phyloP scores from a whole-genome alignment of 2,329 filamentous ascomycete genomes.

The Ilyonectria destructans region DNA sequence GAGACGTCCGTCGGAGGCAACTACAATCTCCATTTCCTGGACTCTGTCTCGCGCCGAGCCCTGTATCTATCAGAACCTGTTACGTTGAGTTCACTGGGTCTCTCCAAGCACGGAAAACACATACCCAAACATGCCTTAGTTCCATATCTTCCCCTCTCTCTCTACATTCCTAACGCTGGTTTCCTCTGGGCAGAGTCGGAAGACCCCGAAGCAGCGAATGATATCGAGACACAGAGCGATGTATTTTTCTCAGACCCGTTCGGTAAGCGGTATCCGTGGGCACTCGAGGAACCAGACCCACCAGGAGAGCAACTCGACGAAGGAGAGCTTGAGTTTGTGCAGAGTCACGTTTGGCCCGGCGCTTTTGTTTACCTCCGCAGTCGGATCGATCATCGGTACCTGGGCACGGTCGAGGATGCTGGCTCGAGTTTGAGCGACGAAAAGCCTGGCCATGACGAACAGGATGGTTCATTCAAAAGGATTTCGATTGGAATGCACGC shows the following conservation, averaged over 20 bases:
- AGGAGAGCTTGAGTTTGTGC: not conserved
- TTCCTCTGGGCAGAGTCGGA: not conserved
- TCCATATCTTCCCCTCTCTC: not conserved
- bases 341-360: not conserved
- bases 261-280: not conserved
- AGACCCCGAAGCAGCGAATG: not conserved
- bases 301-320: not conserved
- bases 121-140: conserved; percentile 1
- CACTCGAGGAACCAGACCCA: not conserved
- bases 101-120: not conserved
- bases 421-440: not conserved
- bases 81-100: not conserved
- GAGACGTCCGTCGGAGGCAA: not conserved
- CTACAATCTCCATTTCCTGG: not conserved
- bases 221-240: not conserved
- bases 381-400: not conserved
- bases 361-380: not conserved
- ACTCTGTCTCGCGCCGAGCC: not conserved
- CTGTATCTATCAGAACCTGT: not conserved
- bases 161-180: not conserved
- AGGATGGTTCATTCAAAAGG: not conserved
- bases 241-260: not conserved
- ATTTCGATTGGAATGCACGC: conserved; percentile 2
- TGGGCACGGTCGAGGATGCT: not conserved
- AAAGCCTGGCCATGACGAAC: not conserved